Base-by-base conservation (phyloP, 352 stramenopile species). In the Globisporangium paroecandrum region DNA sequence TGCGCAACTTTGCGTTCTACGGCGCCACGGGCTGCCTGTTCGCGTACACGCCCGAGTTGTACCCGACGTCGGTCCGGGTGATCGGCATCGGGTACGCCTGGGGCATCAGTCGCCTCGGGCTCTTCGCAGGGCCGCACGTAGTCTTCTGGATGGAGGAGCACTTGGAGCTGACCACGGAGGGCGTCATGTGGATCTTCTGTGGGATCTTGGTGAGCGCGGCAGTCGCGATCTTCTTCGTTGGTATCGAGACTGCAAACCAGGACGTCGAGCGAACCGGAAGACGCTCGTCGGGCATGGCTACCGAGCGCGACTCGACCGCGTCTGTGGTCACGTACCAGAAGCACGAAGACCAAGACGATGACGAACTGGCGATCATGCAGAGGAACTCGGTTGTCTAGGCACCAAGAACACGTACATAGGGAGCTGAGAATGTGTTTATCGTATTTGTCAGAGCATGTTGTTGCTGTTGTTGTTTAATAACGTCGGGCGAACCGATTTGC, bases 21-120 rank as follows among this genome's bases (percentile, higher is more conserved):
- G 51, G 51, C 51, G 22, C 51, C 10, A n/a, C 22, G 51, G 51
- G 51, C 22, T 57, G 51, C 10, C 24, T 57, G 51, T 57, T 57
- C 22, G 51, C 51, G 22, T 57, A 57, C 22, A 57, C 51, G 1
- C 24, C 27, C 1, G 51, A 57, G 51, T 64, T 73, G 41, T 75
- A 75, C 58, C 66, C 69, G 25, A 73, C 66, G 4, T 20, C 25
- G 2, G 64, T 75, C 10, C 65, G 69, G 0, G 69, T 55, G 24
- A 72, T 63, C 36, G 69, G 69, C n/a, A 56, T 58, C 36, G 46
- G 56, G 10, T 73, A 69, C 43, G 43, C 69, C n/a, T 64, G 27
- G n/a, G 65, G 38, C 5, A 58, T 73, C 24, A 70, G 59, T 27
- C 65, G 69, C 24, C 62, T 75, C 13, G 60, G 59, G 8, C 32